phyloP scores from a whole-genome alignment of 2,329 filamentous ascomycete genomes.

The Aureobasidium sp. region DNA sequence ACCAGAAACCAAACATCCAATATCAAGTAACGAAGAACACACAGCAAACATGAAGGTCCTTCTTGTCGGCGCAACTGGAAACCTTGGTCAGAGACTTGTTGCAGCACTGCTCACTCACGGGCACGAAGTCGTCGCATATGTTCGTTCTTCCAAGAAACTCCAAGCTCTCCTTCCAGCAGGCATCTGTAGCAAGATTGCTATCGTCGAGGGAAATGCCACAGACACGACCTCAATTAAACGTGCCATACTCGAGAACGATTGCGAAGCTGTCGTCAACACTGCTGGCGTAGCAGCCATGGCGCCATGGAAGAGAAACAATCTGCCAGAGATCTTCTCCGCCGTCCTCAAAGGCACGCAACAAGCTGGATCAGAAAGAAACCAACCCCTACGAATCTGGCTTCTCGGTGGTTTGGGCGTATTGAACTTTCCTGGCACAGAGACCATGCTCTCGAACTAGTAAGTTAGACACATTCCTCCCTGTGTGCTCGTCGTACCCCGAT shows the following conservation, averaged over 20 bases:
- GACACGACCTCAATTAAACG: slow-evolving; percentile 27
- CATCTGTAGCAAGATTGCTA: slow-evolving; percentile 24
- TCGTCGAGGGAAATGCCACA: slow-evolving; percentile 32
- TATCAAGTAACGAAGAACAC: not conserved
- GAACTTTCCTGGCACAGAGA: slow-evolving; percentile 27
- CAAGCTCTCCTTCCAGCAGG: slow-evolving; percentile 26
- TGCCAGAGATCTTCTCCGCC: slow-evolving; percentile 30
- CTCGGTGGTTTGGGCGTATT: slow-evolving; percentile 28
- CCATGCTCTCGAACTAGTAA: slow-evolving; percentile 28
- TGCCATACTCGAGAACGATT: slow-evolving; percentile 29
- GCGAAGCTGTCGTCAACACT: slow-evolving; percentile 33
- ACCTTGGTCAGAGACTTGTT: slow-evolving; percentile 30
- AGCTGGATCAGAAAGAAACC: slow-evolving; percentile 26
- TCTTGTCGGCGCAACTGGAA: slow-evolving; percentile 33
- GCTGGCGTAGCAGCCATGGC: slow-evolving; percentile 31
- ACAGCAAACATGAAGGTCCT: slow-evolving; percentile 30
- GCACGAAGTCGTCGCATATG: slow-evolving; percentile 32
- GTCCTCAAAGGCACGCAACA: slow-evolving; percentile 26
- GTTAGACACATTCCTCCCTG: slow-evolving; percentile 9
- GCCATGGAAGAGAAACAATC: slow-evolving; percentile 29
- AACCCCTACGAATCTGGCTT: slow-evolving; percentile 32
- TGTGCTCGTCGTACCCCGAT: no score
- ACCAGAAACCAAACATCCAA: not conserved
- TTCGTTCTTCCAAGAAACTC: slow-evolving; percentile 33
- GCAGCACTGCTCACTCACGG: slow-evolving; percentile 28